Evolutionary conservation across 495 filamentous ascomycete genomes (phyloP), one percentile per base, ranked within the genome.

Genomic region (Aspergillus ostianus): DNA sequence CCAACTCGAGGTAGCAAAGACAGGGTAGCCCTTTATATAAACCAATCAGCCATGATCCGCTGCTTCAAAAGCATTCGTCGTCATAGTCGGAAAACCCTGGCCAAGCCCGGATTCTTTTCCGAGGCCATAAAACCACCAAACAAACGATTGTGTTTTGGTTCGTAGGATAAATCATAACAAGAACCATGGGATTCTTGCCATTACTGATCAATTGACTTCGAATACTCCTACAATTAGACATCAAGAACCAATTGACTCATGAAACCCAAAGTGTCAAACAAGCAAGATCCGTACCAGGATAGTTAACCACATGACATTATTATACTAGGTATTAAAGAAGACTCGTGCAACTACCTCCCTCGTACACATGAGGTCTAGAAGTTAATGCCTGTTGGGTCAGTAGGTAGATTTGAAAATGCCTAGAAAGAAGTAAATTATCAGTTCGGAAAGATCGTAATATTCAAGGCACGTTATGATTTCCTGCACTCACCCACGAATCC

Each of bases 401-500:
- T 67, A 26, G 64, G 61, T 6, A 70, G 53, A 58, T 67, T 72
- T 0, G 70, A 67, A 20, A 72, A 71, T 12, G 65, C 65, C 65
- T 67, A 46, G 1, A n/a, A 17, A 36, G n/a, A 10, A 44, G 12
- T 12, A 10, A 44, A 20, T 12, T 12, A 17, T 47, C 8, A 57
- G 47, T 23, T 21, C n/a, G 2, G 13, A 41, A 15, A 13, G 8
- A 41, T 15, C 7, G 17, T 6, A 12, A 13, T 1, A 21, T 12
- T 23, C 19, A 12, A 44, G 8, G 9, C 18, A 8, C 23, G 15
- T 12, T 41, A 12, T 6, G 17, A 19, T 6, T 10, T 21, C 4
- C 17, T 45, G n/a, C 15, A 66, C 67, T 50, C 51, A 74, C 71
- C 71, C 71, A 74, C 45, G 69, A 69, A 50, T 74, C 71, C 29